Conservation (phyloP, 495 filamentous ascomycete species). For the Neurospora intermedia region DNA sequence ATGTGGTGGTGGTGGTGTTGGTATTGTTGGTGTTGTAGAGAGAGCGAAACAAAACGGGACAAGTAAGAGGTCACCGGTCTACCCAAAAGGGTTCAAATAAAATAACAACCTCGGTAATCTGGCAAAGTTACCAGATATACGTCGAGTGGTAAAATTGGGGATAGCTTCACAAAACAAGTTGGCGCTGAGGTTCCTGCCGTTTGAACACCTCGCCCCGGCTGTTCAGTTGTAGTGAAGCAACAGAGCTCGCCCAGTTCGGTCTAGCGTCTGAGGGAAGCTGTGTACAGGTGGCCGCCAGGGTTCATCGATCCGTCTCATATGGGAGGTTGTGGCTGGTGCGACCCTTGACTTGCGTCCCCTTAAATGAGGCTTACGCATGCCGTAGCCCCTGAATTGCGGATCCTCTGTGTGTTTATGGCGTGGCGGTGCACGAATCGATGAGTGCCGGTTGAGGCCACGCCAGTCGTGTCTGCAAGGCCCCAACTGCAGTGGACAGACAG, state of each 20-base stretch:
- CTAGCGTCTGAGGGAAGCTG: slow-evolving; percentile 7
- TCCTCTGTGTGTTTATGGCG: neutral
- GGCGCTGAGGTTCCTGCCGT: neutral
- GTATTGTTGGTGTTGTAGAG: neutral
- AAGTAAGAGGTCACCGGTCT: neutral
- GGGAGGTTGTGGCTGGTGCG: neutral
- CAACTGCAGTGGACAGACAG: neutral
- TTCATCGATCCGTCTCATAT: neutral
- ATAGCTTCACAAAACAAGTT: neutral
- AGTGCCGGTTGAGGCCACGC: neutral
- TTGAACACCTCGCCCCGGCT: neutral
- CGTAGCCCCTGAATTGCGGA: neutral
- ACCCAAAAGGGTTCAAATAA: neutral
- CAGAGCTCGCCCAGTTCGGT: slow-evolving; percentile 9
- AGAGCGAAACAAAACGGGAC: neutral
- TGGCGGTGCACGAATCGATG: neutral
- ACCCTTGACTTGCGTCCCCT: neutral
- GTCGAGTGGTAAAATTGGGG: neutral
- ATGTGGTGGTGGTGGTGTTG: neutral
- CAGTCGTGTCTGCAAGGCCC: neutral
- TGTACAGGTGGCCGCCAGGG: slow-evolving; percentile 1
- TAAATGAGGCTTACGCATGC: neutral
- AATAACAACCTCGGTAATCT: neutral
- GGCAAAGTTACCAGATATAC: neutral
- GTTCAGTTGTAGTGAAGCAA: neutral